phyloP scores from a whole-genome alignment of 768 basidiomycete genomes.

The Boletellus emodensis region DNA sequence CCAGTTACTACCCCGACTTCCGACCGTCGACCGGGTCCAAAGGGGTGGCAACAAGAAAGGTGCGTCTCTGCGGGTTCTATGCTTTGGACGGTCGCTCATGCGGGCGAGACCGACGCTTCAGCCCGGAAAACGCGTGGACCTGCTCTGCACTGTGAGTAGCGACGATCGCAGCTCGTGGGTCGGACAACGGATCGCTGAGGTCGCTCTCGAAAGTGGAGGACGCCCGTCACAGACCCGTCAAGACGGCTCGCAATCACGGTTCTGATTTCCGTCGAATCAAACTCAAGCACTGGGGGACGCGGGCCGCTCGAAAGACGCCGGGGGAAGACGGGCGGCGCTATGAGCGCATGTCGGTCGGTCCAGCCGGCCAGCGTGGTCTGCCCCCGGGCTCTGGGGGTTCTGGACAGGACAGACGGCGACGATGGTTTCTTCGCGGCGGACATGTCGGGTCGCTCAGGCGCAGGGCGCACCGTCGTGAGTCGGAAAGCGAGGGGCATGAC shows the following conservation, averaged over 20 bases:
- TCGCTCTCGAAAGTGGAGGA: conserved; percentile 7
- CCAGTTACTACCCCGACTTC: neutral
- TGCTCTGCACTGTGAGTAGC: conserved; percentile 12
- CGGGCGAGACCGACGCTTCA: neutral
- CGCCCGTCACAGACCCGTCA: conserved; percentile 1
- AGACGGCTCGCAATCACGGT: neutral
- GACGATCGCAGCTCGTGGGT: neutral
- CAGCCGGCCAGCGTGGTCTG: conserved; percentile 1
- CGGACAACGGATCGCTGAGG: neutral
- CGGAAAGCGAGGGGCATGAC: neutral
- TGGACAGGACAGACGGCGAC: conserved; percentile 5
- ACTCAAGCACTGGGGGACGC: conserved; percentile 4
- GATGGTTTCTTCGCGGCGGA: conserved; percentile 14
- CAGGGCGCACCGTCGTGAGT: neutral
- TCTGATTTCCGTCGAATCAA: neutral
- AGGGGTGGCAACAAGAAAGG: conserved; percentile 6
- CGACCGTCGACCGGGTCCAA: neutral
- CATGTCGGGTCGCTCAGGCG: conserved; percentile 3
- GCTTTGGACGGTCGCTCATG: neutral
- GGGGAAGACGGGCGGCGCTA: conserved; percentile 2
- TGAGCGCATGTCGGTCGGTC: conserved; percentile 21
- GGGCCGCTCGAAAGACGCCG: conserved; percentile 4
- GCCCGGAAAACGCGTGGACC: conserved; percentile 6
- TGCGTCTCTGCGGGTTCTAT: neutral
- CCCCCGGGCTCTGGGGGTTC: neutral